Percentiles rank a stretch among this genome's conserved stretches.
Conservation (phyloP, 805 yeast genomes). For the Cyberlindnera americana region DNA sequence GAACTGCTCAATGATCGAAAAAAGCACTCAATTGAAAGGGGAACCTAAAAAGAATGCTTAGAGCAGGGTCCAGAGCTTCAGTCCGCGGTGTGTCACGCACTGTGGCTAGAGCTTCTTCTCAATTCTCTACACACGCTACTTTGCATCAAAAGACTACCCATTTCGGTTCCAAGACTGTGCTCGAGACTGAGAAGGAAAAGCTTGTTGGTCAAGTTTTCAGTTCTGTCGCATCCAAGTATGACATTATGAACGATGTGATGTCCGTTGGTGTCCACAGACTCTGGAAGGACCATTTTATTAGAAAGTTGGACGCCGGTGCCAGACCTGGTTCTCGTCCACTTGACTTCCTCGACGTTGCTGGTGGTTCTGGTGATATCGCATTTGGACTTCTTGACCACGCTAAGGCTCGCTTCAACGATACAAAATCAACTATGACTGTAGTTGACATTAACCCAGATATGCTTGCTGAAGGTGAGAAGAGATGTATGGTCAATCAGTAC, state of each 20-base stretch:
- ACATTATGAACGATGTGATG: conserved; percentile 98
- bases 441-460: conserved; percentile 96
- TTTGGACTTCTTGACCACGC: conserved; percentile 94
- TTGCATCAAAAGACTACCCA: conserved; percentile 60
- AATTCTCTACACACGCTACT: conserved; percentile 6
- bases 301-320: conserved; percentile 86
- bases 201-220: conserved; percentile 86
- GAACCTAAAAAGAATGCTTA: conserved; percentile 5
- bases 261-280: conserved; percentile 90
- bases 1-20: no score
- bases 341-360: conserved; percentile 92
- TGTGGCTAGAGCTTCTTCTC: not conserved
- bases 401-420: conserved; percentile 69
- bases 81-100: not conserved
- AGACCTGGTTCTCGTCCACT: conserved; percentile 85
- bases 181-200: conserved; percentile 74
- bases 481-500: conserved; percentile 61
- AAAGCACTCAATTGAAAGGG: not conserved
- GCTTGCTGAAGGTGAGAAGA: conserved; percentile 86
- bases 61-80: conserved; percentile 4
- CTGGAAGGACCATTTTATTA: conserved; percentile 91
- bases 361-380: conserved; percentile 98
- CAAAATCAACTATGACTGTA: conserved; percentile 74
- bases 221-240: conserved; percentile 91
- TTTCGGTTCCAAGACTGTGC: conserved; percentile 86